Percentiles rank a stretch among this genome's conserved stretches.
phyloP scores from a whole-genome alignment of 1,139 yeast genomes.

The Magnusiomyces suaveolens region DNA sequence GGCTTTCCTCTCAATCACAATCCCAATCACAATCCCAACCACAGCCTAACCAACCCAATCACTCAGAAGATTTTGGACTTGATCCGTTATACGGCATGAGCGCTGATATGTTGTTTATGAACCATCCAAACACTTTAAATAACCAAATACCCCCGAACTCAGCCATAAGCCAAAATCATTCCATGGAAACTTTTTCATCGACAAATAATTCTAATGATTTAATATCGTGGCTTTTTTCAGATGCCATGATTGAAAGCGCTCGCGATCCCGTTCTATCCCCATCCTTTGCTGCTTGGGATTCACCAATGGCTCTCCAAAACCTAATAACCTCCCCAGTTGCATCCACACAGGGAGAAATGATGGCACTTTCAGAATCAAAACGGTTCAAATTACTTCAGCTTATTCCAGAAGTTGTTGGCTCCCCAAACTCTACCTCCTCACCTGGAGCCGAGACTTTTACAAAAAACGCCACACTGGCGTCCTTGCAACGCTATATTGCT shows the following conservation, averaged over 20 bases:
- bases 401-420: conserved; percentile 7
- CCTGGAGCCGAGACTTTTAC: not conserved
- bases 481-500: conserved; percentile 22
- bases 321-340: conserved; percentile 32
- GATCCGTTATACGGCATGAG: conserved; percentile 3
- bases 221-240: conserved; percentile 33
- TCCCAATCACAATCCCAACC: too few relatives aligned
- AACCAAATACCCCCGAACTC: not conserved
- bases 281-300: conserved; percentile 24
- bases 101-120: not conserved
- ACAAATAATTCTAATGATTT: conserved; percentile 16
- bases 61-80: not conserved
- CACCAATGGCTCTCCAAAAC: conserved; percentile 33
- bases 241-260: conserved; percentile 26
- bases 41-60: too few relatives aligned
- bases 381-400: conserved; percentile 15
- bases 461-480: not conserved
- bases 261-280: conserved; percentile 28
- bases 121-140: not conserved
- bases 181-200: not conserved
- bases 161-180: not conserved
- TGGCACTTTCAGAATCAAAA: conserved; percentile 16
- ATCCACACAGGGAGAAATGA: conserved; percentile 1
- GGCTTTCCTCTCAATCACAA: too few relatives aligned
- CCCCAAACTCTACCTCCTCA: not conserved